Conservation (phyloP, 2,329 filamentous ascomycete species). For the Hypomyces rosellus region DNA sequence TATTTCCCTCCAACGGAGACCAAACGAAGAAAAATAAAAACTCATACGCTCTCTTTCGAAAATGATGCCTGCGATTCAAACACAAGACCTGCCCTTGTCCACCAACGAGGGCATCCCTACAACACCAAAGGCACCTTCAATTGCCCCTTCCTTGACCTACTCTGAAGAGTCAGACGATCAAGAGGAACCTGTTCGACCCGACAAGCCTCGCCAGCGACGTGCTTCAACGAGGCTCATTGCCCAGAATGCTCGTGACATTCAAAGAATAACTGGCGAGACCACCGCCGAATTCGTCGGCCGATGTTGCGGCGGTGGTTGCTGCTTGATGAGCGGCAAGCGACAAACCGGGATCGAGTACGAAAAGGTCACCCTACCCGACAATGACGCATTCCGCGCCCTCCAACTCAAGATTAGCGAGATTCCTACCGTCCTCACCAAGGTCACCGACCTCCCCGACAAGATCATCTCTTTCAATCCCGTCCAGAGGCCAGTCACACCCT, state of each 20-base stretch:
- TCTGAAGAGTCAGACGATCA: constrained; percentile 57
- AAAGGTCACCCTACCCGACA: constrained; percentile 59
- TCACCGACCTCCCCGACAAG: constrained; percentile 67
- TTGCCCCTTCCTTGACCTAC: constrained; percentile 56
- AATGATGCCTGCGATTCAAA: constrained; percentile 9
- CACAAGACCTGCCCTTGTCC: constrained; percentile 15
- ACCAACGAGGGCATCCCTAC: constrained; percentile 37
- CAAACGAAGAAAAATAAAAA: neutral
- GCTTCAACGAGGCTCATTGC: constrained; percentile 64
- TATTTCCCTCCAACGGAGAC: neutral
- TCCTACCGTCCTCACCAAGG: constrained; percentile 63
- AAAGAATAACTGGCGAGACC: constrained; percentile 58
- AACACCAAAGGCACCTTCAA: constrained; percentile 41
- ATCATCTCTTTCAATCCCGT: constrained; percentile 64
- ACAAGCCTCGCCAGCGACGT: constrained; percentile 48
- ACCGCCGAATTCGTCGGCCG: constrained; percentile 55
- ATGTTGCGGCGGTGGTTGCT: constrained; percentile 61
- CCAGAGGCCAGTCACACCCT: constrained; percentile 25
- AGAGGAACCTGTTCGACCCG: constrained; percentile 41
- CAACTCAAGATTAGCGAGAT: constrained; percentile 70
- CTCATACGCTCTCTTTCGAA: neutral
- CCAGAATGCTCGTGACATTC: constrained; percentile 55
- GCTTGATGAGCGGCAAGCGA: constrained; percentile 43
- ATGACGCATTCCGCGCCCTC: constrained; percentile 76
- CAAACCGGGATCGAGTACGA: constrained; percentile 46